Percentiles rank a stretch among this genome's conserved stretches.
Conservation (phyloP, 2,329 filamentous ascomycete species). For the Aspergillus sojae region DNA sequence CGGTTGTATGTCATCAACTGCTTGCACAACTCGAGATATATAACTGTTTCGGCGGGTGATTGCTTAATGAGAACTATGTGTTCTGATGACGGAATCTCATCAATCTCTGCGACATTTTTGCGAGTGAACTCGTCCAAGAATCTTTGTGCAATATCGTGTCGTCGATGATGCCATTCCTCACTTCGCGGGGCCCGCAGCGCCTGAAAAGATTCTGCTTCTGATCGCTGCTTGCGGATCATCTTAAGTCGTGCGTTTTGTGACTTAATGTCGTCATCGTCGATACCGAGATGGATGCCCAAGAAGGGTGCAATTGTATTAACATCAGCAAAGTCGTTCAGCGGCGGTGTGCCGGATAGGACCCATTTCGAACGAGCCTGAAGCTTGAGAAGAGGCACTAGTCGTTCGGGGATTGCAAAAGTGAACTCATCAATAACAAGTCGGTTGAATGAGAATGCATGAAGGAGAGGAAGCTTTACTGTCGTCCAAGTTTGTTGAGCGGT, state of each 20-base stretch:
- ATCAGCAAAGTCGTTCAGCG: slow-evolving; percentile 59
- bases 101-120: slow-evolving; percentile 48
- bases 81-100: slow-evolving; percentile 50
- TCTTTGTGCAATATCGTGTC: slow-evolving; percentile 55
- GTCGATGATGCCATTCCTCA: slow-evolving; percentile 53
- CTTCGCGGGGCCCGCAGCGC: slow-evolving; percentile 54
- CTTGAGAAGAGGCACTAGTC: slow-evolving; percentile 46
- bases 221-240: slow-evolving; percentile 22
- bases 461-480: slow-evolving; percentile 38
- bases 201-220: slow-evolving; percentile 59
- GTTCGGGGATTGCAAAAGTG: slow-evolving; percentile 55
- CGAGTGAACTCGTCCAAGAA: slow-evolving; percentile 60
- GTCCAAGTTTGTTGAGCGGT: slow-evolving; percentile 22
- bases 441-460: slow-evolving; percentile 65
- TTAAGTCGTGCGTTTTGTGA: slow-evolving; percentile 52
- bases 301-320: slow-evolving; percentile 62
- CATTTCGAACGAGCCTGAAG: slow-evolving; percentile 58
- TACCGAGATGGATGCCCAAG: slow-evolving; percentile 57
- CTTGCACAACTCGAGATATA: slow-evolving; percentile 60
- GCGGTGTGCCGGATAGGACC: slow-evolving; percentile 66
- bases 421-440: slow-evolving; percentile 68
- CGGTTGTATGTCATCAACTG: slow-evolving; percentile 56
- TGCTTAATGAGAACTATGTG: slow-evolving; percentile 49
- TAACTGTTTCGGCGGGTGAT: slow-evolving; percentile 51
- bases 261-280: slow-evolving; percentile 52